Conservation (phyloP, 371 early-diverging fungal species). For the Mortierella sp. region DNA sequence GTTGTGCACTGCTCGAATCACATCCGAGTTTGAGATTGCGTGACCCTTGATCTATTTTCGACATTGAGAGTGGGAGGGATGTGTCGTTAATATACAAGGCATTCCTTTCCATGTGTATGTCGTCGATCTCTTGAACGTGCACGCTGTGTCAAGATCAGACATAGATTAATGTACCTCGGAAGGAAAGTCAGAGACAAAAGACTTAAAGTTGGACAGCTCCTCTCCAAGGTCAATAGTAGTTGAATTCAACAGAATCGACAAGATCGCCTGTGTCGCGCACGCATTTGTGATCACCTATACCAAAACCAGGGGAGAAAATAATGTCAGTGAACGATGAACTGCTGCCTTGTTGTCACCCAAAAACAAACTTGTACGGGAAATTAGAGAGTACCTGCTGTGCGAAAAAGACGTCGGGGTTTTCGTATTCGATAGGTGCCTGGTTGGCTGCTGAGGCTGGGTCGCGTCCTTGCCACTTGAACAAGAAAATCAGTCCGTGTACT, state of each 20-base stretch:
- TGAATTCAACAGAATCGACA: conserved; percentile 87
- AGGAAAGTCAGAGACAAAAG: conserved; percentile 82
- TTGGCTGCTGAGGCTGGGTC: conserved; percentile 51
- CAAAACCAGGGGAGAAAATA: neutral
- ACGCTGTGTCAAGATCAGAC: no score
- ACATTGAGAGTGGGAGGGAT: neutral
- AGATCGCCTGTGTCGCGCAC: conserved; percentile 95
- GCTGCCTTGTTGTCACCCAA: neutral
- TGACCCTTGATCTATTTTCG: conserved; percentile 78
- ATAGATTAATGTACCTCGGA: conserved; percentile 84
- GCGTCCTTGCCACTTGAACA: conserved; percentile 89
- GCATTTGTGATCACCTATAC: conserved; percentile 84
- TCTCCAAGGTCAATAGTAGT: conserved; percentile 78
- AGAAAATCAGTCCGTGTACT: conserved; percentile 90
- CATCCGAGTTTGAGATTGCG: conserved; percentile 86
- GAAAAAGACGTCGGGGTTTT: conserved; percentile 75
- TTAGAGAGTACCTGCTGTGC: conserved; percentile 80
- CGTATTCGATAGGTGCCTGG: conserved; percentile 56
- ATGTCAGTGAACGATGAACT: neutral
- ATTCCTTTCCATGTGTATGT: neutral
- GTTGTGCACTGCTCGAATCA: conserved; percentile 87
- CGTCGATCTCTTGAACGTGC: neutral
- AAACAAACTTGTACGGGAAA: no score
- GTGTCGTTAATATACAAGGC: no score
- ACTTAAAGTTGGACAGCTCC: conserved; percentile 81